Evolutionary conservation across 768 basidiomycete species (phyloP), one percentile per base, ranked within the genome.

Genomic region (Leccinum pellstonianum): DNA sequence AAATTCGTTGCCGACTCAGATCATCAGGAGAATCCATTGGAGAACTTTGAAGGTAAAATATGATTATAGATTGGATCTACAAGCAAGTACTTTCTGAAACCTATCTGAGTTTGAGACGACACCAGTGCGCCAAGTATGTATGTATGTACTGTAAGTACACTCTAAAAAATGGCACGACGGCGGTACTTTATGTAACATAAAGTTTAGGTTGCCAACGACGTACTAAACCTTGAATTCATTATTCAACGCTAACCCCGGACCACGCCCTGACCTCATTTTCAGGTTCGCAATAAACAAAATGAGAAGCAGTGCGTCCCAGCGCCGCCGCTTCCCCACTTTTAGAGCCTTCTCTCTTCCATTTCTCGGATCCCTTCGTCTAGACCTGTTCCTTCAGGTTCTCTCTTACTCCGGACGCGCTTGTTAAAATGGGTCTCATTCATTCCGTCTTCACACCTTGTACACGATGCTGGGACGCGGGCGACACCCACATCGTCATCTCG

Each of bases 401-500:
- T 27, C 52, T 21, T 19, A n/a, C 48, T 25, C 46, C 43, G 37
- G 17, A 49, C 62, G 12, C 37, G 43, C 51, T n/a, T n/a, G 41
- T 37, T 14, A 15, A 11, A 46, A 69, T 69, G 68, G 68, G 68
- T 43, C 49, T 43, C 46, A 60, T 60, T 37, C 60, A 62, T 4
- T 69, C 68, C 10, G 35, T 64, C 46, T 33, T 63, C 29, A 57
- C 66, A 3, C 29, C 23, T 17, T 69, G 68, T 29, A 59, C 68
- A 4, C 62, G 55, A 17, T 70, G 69, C 48, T 69, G 68, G 68
- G 66, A 70, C 47, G 68, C 68, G 4, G 69, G 66, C 17, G 68
- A 69, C 59, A 69, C 68, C 14, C 68, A 69, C 63, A 70, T 69
- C 14, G 64, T 68, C 55, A 70, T 69, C 54, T 58, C 64, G 5